phyloP scores from a whole-genome alignment of 2,329 filamentous ascomycete genomes.

The Sclerotiophoma versabilis region DNA sequence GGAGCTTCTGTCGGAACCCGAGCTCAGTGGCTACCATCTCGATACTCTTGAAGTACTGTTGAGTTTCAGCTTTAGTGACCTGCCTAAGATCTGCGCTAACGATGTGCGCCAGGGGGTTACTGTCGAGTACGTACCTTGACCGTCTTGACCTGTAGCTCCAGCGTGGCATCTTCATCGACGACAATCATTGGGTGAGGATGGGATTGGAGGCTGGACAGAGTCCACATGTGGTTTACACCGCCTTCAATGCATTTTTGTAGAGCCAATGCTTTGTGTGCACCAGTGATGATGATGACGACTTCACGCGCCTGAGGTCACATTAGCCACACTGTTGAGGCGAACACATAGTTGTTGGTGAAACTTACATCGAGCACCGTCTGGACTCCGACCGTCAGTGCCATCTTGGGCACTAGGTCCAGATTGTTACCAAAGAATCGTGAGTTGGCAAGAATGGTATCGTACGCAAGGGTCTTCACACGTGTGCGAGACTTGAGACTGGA shows the following conservation, averaged over 20 bases:
- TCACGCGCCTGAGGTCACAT: conserved; percentile 64
- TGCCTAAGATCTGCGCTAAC: neutral
- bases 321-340: conserved; percentile 20
- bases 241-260: conserved; percentile 82
- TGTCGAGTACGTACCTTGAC: conserved; percentile 28
- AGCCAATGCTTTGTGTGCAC: conserved; percentile 80
- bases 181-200: conserved; percentile 84
- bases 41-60: conserved; percentile 59
- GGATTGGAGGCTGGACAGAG: conserved; percentile 79
- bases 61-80: conserved; percentile 14
- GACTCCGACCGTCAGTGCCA: conserved; percentile 85
- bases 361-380: conserved; percentile 77
- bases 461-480: conserved; percentile 84
- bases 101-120: conserved; percentile 7
- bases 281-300: conserved; percentile 82
- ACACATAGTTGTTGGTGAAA: conserved; percentile 14
- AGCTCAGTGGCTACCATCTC: conserved; percentile 55
- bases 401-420: conserved; percentile 75
- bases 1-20: conserved; percentile 55
- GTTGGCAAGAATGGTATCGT: conserved; percentile 86
- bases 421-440: conserved; percentile 83
- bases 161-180: conserved; percentile 74
- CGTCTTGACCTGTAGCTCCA: conserved; percentile 58
- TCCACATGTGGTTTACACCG: conserved; percentile 91
- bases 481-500: conserved; percentile 79